Base-by-base conservation (phyloP, 2,329 filamentous ascomycete genomes). In the Aspergillus unguis region DNA sequence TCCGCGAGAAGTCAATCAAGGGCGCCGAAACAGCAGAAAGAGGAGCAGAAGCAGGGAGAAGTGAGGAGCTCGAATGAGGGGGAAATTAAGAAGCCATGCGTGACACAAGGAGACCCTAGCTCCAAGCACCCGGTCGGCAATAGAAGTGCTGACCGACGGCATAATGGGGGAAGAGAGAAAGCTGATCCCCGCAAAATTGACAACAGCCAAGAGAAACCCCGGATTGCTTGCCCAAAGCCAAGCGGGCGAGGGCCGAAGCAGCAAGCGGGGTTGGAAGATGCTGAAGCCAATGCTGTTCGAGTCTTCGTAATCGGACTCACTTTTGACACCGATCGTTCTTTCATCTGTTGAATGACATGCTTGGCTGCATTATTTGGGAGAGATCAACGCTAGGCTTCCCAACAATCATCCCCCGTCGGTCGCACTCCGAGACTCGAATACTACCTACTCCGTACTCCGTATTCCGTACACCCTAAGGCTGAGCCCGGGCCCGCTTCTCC, bases 181-280 rank as follows among this genome's bases (percentile, higher is more conserved):
- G 36, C 36, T 38, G 23, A 25, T 23, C 44, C 32, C 50, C 50
- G 31, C 49, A 33, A 17, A 17, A 31, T 48, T 33, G 25, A 38
- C 27, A 4, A 7, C 26, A 26, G 44, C 44, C 45, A 48, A 45
- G 45, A 37, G 25, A 25, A 26, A 17, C 50, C 50, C 50, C 40
- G 45, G 45, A 48, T 48, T 44, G 38, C 38, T 41, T 48, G 17
- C 50, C 10, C 27, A 29, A 25, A 49, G 41, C 40, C 36, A 44
- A 53, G 28, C 11, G 10, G 33, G 29, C 25, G 26, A 33, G 25
- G 8, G 11, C 17, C 36, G 40, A 40, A 40, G 42, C 7, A 32
- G 43, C 27, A 8, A 6, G 35, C 11, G 9, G 8, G 4, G 27
- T 28, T 31, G 9, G 10, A 29, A 17, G 17, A 29, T 10, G 41